phyloP scores from a whole-genome alignment of 139 green algal genomes.

The Chlamydomonas sp. region DNA sequence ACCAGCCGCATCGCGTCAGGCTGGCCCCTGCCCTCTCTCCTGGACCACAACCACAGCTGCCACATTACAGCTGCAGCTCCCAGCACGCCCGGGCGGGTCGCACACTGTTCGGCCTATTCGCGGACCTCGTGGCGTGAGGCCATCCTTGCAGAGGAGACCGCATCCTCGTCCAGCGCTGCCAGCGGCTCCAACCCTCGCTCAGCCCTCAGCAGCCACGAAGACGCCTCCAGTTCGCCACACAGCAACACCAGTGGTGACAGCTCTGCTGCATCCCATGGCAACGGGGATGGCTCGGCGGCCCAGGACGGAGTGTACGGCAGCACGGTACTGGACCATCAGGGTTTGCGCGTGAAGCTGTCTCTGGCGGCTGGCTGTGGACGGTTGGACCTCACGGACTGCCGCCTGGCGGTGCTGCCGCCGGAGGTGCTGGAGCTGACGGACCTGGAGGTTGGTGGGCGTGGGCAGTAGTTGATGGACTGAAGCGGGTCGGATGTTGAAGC shows the following conservation, averaged over 20 bases:
- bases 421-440: slow-evolving; percentile 33
- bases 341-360: background rate
- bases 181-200: background rate
- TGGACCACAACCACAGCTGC: too few species aligned
- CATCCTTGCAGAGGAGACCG: background rate
- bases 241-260: background rate
- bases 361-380: slow-evolving; percentile 9
- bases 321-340: background rate
- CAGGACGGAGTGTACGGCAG: background rate
- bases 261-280: too few species aligned
- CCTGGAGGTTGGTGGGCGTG: slow-evolving; percentile 5
- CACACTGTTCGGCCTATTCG: background rate
- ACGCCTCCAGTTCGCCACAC: background rate
- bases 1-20: too few species aligned
- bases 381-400: slow-evolving; percentile 80
- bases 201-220: background rate
- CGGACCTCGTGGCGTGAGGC: slow-evolving; percentile 20
- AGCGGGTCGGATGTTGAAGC: too few species aligned
- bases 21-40: too few species aligned
- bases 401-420: slow-evolving; percentile 32
- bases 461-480: background rate
- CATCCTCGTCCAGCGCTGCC: too few species aligned
- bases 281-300: background rate
- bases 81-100: background rate
- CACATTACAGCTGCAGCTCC: background rate